A percentile compares a stretch with the other conserved stretches of the same genome.
These are phyloP conservation scores for Spathaspora girioi DNA, from an alignment of 805 yeast species.

Conservation along the genomic window DNA sequence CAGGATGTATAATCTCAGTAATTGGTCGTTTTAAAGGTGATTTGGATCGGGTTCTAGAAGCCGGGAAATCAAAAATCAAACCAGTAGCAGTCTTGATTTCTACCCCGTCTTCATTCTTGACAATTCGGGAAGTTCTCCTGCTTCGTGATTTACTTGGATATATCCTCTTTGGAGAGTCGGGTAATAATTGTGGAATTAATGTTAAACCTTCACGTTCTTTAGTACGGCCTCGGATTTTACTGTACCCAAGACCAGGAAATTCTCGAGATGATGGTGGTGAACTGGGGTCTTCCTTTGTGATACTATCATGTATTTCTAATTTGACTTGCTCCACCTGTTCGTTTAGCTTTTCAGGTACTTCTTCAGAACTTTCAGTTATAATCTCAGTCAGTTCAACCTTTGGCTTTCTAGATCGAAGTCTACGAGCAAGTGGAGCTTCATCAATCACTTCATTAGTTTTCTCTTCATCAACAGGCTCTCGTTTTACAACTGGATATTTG, in stretches of 20 bases:
- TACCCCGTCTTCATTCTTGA: not conserved
- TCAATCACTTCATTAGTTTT: not conserved
- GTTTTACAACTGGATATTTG: not conserved
- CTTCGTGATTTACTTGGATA: not conserved
- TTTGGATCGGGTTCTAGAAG: conserved; percentile 30
- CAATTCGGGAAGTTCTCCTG: not conserved
- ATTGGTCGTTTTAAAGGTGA: conserved; percentile 29
- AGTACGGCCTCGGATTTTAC: not conserved
- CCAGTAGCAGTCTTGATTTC: not conserved
- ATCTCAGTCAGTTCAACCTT: not conserved
- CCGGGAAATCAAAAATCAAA: conserved; percentile 13
- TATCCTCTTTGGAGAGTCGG: not conserved
- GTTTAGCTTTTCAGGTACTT: not conserved
- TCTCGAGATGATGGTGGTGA: not conserved
- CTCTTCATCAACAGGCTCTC: not conserved
- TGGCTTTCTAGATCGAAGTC: not conserved
- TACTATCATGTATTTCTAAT: not conserved
- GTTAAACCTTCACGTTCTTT: not conserved
- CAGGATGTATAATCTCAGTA: conserved; percentile 14
- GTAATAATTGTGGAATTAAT: not conserved
- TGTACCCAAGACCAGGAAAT: not conserved
- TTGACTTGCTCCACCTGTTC: not conserved
- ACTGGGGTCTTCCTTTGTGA: not conserved
- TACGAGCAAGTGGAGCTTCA: not conserved
- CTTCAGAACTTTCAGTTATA: not conserved